These are phyloP conservation scores for Trypanosoma congolense DNA, from an alignment of 208 protist species.

Conservation along the genomic window DNA sequence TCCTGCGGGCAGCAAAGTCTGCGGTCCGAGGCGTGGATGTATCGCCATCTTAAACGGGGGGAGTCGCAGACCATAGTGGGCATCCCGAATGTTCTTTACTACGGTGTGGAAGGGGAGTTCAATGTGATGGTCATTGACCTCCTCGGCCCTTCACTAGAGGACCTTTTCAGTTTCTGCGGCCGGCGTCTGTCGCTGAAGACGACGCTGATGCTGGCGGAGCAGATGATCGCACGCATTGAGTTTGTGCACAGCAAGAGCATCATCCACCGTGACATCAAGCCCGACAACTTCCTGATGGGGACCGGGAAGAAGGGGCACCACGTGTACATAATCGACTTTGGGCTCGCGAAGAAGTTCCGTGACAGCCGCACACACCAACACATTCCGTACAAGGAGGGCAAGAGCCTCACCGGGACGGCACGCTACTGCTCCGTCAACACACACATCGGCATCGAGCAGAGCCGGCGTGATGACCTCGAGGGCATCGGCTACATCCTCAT, in stretches of 20 bases:
- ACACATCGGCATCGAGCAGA: constrained; percentile 95
- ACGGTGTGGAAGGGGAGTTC: constrained; percentile 94
- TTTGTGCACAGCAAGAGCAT: constrained; percentile 89
- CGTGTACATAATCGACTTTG: constrained; percentile 85
- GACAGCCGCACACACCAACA: constrained; percentile 50
- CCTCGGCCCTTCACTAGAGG: constrained; percentile 97
- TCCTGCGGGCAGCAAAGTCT: constrained; percentile 45
- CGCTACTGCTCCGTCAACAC: constrained; percentile 95
- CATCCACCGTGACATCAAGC: constrained; percentile 87
- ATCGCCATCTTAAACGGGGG: constrained; percentile 48
- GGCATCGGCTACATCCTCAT: constrained; percentile 92
- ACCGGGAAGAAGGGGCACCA: constrained; percentile 41
- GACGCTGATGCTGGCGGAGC: constrained; percentile 93
- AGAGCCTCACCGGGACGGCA: constrained; percentile 71
- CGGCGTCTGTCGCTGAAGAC: constrained; percentile 92
- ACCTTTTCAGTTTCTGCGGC: constrained; percentile 94
- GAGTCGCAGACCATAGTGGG: constrained; percentile 74
- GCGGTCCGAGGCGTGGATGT: constrained; percentile 71
- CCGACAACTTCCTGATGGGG: constrained; percentile 88
- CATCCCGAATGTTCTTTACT: constrained; percentile 94
- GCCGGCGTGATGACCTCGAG: constrained; percentile 84
- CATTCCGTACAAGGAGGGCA: constrained; percentile 69
- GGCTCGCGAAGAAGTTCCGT: constrained; percentile 71
- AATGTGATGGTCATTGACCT: constrained; percentile 99
- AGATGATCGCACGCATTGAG: constrained; percentile 92